Conservation (phyloP, 2,329 filamentous ascomycete species). For the Capronia epimyces region DNA sequence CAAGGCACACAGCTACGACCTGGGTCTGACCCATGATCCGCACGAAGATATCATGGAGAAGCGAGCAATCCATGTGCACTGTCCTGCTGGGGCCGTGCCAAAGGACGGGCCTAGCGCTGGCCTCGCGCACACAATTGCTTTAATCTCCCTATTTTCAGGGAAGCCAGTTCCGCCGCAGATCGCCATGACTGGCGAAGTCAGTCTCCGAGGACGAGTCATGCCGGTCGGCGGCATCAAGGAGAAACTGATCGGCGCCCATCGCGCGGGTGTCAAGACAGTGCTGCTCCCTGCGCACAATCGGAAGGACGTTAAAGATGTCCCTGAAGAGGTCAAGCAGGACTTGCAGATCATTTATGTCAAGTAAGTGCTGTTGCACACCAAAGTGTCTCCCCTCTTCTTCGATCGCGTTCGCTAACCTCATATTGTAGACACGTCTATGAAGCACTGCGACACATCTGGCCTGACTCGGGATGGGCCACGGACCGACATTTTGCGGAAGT, state of each 20-base stretch:
- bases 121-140: constrained; percentile 85
- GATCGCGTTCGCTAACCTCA: not conserved
- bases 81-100: constrained; percentile 86
- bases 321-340: constrained; percentile 79
- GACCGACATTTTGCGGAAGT: constrained; percentile 63
- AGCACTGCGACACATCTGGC: constrained; percentile 85
- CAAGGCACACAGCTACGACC: constrained; percentile 86
- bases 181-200: constrained; percentile 83
- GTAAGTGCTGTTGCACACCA: constrained; percentile 48
- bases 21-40: constrained; percentile 74
- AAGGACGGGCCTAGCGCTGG: constrained; percentile 84
- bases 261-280: constrained; percentile 92
- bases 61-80: constrained; percentile 91
- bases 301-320: constrained; percentile 88
- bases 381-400: not conserved
- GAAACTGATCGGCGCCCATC: constrained; percentile 89
- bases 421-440: constrained; percentile 78
- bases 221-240: constrained; percentile 97
- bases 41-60: constrained; percentile 93
- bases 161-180: constrained; percentile 83
- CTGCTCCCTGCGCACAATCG: constrained; percentile 80
- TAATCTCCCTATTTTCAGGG: constrained; percentile 83
- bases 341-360: constrained; percentile 83
- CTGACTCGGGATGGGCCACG: constrained; percentile 76
- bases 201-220: constrained; percentile 80